Conservation (phyloP, 2,329 filamentous ascomycete species). For the Podosphaera aphanis region DNA sequence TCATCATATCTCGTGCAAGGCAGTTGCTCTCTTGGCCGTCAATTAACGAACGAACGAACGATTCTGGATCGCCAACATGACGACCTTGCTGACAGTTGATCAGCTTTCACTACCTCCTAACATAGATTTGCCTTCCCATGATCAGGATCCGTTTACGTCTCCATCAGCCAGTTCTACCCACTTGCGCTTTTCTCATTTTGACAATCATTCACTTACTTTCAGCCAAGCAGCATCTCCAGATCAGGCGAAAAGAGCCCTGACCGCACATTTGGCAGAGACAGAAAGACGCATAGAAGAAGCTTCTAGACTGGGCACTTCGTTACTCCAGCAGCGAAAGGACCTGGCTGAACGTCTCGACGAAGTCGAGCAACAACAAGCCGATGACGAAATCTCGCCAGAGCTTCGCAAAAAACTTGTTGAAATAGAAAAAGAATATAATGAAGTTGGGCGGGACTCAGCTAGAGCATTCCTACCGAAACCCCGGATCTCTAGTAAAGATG, state of each 20-base stretch:
- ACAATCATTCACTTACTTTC: slow-evolving; percentile 55
- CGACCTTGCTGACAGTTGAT: slow-evolving; percentile 10
- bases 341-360: slow-evolving; percentile 63
- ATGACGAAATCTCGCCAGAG: slow-evolving; percentile 61
- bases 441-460: slow-evolving; percentile 73
- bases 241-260: slow-evolving; percentile 69
- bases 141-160: slow-evolving; percentile 33
- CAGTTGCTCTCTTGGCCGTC: too few species aligned
- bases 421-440: slow-evolving; percentile 85
- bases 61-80: slow-evolving; percentile 2
- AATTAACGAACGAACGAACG: too few species aligned
- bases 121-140: slow-evolving; percentile 5
- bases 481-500: slow-evolving; percentile 49
- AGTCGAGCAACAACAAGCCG: slow-evolving; percentile 53
- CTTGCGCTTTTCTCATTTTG: slow-evolving; percentile 66
- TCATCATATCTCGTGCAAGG: too few species aligned
- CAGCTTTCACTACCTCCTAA: slow-evolving; percentile 9
- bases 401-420: slow-evolving; percentile 62
- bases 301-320: slow-evolving; percentile 64
- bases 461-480: slow-evolving; percentile 73
- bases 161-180: slow-evolving; percentile 27
- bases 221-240: slow-evolving; percentile 57
- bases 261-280: slow-evolving; percentile 81
- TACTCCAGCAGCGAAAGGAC: slow-evolving; percentile 70
- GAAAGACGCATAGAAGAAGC: slow-evolving; percentile 79